Conservation (phyloP, 306 rosid species). For the Quillaja saponaria region DNA sequence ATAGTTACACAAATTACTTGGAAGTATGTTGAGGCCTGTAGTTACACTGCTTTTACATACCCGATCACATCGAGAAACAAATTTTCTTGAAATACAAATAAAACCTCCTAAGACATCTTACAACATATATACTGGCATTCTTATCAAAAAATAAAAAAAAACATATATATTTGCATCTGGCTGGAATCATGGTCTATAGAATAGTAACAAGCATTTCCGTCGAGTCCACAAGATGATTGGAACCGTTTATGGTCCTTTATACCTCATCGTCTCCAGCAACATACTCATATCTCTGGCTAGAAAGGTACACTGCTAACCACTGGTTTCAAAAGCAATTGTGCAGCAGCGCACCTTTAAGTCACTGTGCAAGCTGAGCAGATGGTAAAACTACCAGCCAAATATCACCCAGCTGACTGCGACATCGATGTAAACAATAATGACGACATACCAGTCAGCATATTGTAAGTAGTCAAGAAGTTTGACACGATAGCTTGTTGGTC, state of each 20-base stretch:
- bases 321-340: slow-evolving; percentile 28
- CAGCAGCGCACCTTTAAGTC: slow-evolving; percentile 22
- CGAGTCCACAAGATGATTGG: too few relatives aligned
- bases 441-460: slow-evolving; percentile 42
- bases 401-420: slow-evolving; percentile 29
- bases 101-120: too few relatives aligned
- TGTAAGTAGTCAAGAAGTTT: slow-evolving; percentile 43
- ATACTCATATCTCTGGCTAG: slow-evolving; percentile 30
- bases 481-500: slow-evolving; percentile 61
- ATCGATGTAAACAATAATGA: slow-evolving; percentile 13
- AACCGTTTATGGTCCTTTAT: too few relatives aligned
- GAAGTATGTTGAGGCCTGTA: too few relatives aligned
- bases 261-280: slow-evolving; percentile 27
- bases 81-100: too few relatives aligned
- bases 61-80: too few relatives aligned
- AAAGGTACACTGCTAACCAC: slow-evolving; percentile 25
- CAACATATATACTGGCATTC: too few relatives aligned
- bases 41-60: too few relatives aligned
- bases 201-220: slow-evolving; percentile 15
- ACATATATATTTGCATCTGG: too few relatives aligned
- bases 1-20: too few relatives aligned
- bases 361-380: slow-evolving; percentile 28
- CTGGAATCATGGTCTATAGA: too few relatives aligned
- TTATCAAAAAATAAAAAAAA: too few relatives aligned
- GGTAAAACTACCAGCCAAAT: slow-evolving; percentile 34